phyloP scores from a whole-genome alignment of 2,329 filamentous ascomycete species.

The Aspergillus piperis region DNA sequence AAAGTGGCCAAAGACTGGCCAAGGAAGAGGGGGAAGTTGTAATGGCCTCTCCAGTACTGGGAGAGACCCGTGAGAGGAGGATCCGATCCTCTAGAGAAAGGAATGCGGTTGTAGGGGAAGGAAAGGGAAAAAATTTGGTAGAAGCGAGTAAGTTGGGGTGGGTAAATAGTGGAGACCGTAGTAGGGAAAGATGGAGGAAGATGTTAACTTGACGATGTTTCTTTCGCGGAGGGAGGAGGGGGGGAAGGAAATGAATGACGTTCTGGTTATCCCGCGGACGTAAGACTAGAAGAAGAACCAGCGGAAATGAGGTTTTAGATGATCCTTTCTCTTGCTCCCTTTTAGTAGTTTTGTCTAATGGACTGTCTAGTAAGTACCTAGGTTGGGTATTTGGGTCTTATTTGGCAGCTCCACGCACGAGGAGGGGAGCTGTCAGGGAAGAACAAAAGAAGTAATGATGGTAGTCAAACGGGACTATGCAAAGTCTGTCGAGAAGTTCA shows the following conservation, averaged over 20 bases:
- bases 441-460: neutral
- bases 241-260: neutral
- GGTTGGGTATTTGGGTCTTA: neutral
- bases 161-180: slow-evolving; percentile 1
- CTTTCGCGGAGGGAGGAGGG: neutral
- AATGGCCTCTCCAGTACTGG: neutral
- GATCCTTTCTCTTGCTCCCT: neutral
- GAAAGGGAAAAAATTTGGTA: neutral
- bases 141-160: neutral
- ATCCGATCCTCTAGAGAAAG: neutral
- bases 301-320: neutral
- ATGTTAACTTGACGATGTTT: slow-evolving; percentile 1
- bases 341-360: neutral
- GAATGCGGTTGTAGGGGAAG: neutral
- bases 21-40: neutral
- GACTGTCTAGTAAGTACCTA: too few species aligned
- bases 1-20: neutral
- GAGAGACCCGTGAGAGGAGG: neutral
- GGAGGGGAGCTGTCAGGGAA: neutral
- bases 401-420: neutral
- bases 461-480: too few species aligned
- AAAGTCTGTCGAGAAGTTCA: too few species aligned
- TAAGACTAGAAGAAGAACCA: neutral
- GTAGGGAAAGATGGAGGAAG: neutral
- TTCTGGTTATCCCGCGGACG: neutral